Conservation (phyloP, 1,284 basidiomycete species). For the Entoloma clypeatum region DNA sequence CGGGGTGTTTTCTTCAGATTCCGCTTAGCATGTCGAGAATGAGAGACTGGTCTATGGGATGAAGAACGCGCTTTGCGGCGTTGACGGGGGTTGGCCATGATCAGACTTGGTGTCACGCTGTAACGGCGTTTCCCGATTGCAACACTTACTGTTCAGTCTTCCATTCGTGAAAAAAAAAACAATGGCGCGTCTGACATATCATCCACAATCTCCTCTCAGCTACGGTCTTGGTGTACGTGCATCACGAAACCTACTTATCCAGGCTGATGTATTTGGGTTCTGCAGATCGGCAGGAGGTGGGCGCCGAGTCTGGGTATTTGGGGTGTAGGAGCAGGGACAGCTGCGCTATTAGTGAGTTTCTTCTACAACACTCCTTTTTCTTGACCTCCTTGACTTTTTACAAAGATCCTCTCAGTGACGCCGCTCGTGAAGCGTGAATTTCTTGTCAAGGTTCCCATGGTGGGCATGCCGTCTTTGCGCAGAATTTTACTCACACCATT, state of each 20-base stretch:
- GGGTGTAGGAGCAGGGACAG: constrained; percentile 64
- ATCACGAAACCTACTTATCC: neutral
- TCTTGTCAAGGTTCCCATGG: constrained; percentile 54
- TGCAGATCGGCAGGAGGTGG: constrained; percentile 53
- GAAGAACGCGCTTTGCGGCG: constrained; percentile 76
- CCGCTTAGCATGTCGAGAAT: constrained; percentile 66
- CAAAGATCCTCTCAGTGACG: constrained; percentile 59
- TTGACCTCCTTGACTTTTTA: constrained; percentile 10
- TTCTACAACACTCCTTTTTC: constrained; percentile 5
- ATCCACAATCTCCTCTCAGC: constrained; percentile 29
- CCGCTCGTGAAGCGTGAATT: constrained; percentile 62
- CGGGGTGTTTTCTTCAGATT: constrained; percentile 76
- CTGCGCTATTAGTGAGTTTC: constrained; percentile 57
- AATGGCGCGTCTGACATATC: constrained; percentile 34
- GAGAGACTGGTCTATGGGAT: constrained; percentile 64
- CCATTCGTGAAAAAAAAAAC: constrained; percentile 10
- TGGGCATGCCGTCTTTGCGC: constrained; percentile 32
- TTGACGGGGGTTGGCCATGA: constrained; percentile 93
- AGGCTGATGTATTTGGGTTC: neutral
- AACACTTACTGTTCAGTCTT: constrained; percentile 12
- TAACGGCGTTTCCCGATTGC: constrained; percentile 18
- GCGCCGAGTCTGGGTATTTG: constrained; percentile 56
- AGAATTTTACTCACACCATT: constrained; percentile 5
- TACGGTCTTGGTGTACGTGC: constrained; percentile 30
- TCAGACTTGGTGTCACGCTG: neutral